Evolutionary conservation across 2,329 filamentous ascomycete species (phyloP), one percentile per base, ranked within the genome.

Genomic region (Aspergillus sp.): DNA sequence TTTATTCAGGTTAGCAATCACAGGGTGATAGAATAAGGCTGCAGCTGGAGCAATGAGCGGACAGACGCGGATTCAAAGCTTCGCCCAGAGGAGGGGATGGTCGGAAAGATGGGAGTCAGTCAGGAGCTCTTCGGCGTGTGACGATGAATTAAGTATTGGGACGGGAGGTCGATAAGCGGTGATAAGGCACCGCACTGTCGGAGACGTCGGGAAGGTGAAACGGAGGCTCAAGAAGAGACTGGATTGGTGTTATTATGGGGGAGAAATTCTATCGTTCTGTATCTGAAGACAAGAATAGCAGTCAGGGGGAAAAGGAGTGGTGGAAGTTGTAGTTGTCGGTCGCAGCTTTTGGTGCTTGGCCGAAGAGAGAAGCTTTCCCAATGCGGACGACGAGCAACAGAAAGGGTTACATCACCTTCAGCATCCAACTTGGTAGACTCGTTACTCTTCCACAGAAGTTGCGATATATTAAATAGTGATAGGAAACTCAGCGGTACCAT

Each of bases 131-230:
- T 45, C 26, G 26, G 44, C 35, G 49, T 47, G 32, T 7, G 40
- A 42, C 40, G 40, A 42, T 20, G 11, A 38, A 13, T 17, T 42
- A 19, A 42, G n/a, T 42, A 17, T 42, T 22, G 16, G 19, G 40
- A 30, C 26, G 26, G 42, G 45, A 45, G 42, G 26, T 52, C 50
- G 50, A 51, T 51, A 52, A 52, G 40, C 40, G 45, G 32, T 48
- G 50, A 52, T 52, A 52, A 52, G 50, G 45, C 47, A 22, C 36
- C 26, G n/a, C 17, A 3, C 7, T 17, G 40, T 42, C 40, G 40
- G 40, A 8, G 40, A 17, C 19, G 40, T n/a, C 35, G 35, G 35
- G 8, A 38, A 38, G 11, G 11, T 38, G 35, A 38, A 17, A 17
- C 14, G 35, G 14, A 38, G 14, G 6, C 11, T 3, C 35, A 17